These are phyloP conservation scores for Ceratocystis cubensis DNA, from an alignment of 2,329 filamentous ascomycete species.

Conservation along the genomic window DNA sequence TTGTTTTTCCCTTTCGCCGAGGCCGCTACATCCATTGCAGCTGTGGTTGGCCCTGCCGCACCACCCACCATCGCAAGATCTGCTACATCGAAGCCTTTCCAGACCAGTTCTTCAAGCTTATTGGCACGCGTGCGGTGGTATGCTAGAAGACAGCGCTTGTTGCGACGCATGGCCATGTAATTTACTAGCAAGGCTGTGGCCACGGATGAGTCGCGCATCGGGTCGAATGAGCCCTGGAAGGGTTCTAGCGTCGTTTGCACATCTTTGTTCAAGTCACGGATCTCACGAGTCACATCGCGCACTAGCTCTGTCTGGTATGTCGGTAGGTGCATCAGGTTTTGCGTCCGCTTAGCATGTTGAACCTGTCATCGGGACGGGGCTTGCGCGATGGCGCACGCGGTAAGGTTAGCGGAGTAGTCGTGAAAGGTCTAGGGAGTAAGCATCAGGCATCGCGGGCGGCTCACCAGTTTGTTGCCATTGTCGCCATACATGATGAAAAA, in stretches of 20 bases:
- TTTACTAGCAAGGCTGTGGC: slow-evolving; percentile 85
- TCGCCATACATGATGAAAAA: slow-evolving; percentile 21
- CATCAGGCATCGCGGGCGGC: background rate
- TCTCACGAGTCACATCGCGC: slow-evolving; percentile 75
- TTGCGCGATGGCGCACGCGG: slow-evolving; percentile 33
- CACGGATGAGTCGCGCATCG: slow-evolving; percentile 65
- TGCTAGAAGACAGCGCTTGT: slow-evolving; percentile 88
- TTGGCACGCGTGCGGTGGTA: slow-evolving; percentile 86
- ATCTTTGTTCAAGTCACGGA: slow-evolving; percentile 84
- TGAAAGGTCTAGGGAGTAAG: background rate
- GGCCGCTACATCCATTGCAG: slow-evolving; percentile 20
- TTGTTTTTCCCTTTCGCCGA: slow-evolving; percentile 40
- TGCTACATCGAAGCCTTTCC: slow-evolving; percentile 74
- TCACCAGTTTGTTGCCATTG: slow-evolving; percentile 22
- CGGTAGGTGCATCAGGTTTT: slow-evolving; percentile 72
- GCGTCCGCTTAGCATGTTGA: slow-evolving; percentile 92
- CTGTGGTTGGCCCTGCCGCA: slow-evolving; percentile 20
- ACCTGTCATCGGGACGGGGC: slow-evolving; percentile 34
- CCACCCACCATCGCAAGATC: slow-evolving; percentile 49
- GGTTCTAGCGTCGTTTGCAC: slow-evolving; percentile 66
- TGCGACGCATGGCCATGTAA: slow-evolving; percentile 86
- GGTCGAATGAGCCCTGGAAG: slow-evolving; percentile 76
- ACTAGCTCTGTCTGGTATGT: slow-evolving; percentile 89
- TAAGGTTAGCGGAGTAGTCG: background rate
- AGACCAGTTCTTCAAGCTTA: slow-evolving; percentile 86